Evolutionary conservation across 2,329 filamentous ascomycete genomes (phyloP).

Genomic region (Phialemoniopsis sp.): DNA sequence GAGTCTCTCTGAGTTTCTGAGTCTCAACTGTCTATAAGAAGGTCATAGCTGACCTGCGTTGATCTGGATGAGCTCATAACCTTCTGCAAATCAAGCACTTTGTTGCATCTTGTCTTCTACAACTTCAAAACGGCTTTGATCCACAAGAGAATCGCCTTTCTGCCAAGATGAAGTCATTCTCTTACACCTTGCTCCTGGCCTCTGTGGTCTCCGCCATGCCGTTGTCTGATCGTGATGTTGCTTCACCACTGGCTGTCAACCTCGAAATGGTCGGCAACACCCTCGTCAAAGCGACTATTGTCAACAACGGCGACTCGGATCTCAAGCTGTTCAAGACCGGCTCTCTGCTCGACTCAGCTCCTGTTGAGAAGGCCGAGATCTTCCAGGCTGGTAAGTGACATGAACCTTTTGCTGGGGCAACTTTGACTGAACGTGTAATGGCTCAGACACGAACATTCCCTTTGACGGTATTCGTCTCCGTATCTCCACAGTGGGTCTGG

Average conservation of each 20-base stretch:
- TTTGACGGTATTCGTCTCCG: conserved; percentile 52
- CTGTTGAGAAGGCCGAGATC: conserved; percentile 49
- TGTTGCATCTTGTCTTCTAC: no score
- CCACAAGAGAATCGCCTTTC: no score
- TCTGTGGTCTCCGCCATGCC: conserved; percentile 29
- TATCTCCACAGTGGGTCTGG: conserved; percentile 37
- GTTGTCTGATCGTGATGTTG: conserved; percentile 29
- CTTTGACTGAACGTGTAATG: conserved; percentile 3
- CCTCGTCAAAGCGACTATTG: conserved; percentile 47
- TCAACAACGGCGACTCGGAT: conserved; percentile 43
- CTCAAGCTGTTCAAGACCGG: conserved; percentile 50
- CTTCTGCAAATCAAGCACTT: no score
- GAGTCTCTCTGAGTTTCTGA: no score
- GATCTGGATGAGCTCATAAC: no score
- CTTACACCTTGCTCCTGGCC: conserved; percentile 24
- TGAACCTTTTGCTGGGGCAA: not conserved
- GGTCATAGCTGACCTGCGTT: no score
- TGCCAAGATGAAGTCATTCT: conserved; percentile 33
- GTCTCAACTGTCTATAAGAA: no score
- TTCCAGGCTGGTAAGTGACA: conserved; percentile 40
- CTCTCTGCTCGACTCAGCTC: conserved; percentile 46
- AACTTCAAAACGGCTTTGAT: no score
- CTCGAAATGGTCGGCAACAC: conserved; percentile 46
- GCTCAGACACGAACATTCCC: conserved; percentile 31
- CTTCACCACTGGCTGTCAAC: conserved; percentile 35